Evolutionary conservation across 2,329 filamentous ascomycete species (phyloP), one percentile per base, ranked within the genome.

Genomic region (Trichoderma atrobrunneum): DNA sequence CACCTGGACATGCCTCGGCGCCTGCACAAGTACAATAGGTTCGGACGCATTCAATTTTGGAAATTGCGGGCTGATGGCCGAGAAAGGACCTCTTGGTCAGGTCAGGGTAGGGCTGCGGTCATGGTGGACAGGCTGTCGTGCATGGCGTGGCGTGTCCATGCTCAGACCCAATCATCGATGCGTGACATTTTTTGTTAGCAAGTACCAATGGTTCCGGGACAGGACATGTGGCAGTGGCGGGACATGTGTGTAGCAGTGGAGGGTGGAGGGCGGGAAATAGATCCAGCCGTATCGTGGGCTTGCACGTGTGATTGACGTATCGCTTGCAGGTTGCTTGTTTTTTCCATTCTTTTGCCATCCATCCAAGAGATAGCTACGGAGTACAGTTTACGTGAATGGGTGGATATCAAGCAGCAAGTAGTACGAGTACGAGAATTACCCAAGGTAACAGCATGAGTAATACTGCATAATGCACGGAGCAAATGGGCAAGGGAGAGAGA

Each of bases 71-170:
- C 28, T 24, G 36, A 34, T 69, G n/a, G 65, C 18, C 54, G 14
- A 48, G 36, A 26, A 48, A 69, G 14, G n/a, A 16, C 21, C 5
- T 10, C 26, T 24, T 36, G 14, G 32, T 57, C 65, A n/a, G 21
- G 30, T 36, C 64, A 21, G 26, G 34, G 18, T 26, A 59, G 51
- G 65, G 51, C 24, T 39, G 54, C 30, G 16, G 26, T 48, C 36
- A 28, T 51, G 57, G 30, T 24, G 57, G 66, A 54, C 39, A 61
- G 67, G 67, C 67, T 70, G 67, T 70, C 67, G 67, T 70, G 67
- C 67, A 70, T 70, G 57, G 66, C 66, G 34, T 68, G 39, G 67
- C 67, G 67, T 62, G 67, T 61, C 64, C 54, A 69, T 30, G 66
- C 56, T 28, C 66, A 69, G 59, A 34, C 28, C 57, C 57, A 60